These are phyloP conservation scores for Zasmidium angulare DNA, from an alignment of 2,329 filamentous ascomycete species.

Conservation along the genomic window DNA sequence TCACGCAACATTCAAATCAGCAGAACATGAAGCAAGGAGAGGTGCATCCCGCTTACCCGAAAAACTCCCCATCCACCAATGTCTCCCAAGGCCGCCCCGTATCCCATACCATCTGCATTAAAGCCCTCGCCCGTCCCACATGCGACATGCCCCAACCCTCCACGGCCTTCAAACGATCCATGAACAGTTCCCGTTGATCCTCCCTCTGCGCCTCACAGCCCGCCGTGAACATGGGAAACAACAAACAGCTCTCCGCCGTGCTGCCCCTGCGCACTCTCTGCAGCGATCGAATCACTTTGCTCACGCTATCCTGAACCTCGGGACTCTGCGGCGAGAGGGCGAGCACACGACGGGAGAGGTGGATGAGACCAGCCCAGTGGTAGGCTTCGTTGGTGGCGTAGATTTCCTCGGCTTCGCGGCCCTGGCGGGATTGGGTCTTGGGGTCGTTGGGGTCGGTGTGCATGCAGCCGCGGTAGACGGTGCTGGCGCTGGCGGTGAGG, in stretches of 20 bases:
- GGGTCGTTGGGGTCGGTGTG: constrained; percentile 42
- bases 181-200: constrained; percentile 58
- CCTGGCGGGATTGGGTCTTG: constrained; percentile 35
- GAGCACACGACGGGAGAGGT: constrained; percentile 72
- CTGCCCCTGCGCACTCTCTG: constrained; percentile 63
- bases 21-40: too few relatives aligned
- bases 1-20: too few relatives aligned
- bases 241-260: constrained; percentile 69
- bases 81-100: constrained; percentile 69
- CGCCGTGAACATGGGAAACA: constrained; percentile 82
- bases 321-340: constrained; percentile 58
- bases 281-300: constrained; percentile 63
- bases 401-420: constrained; percentile 63
- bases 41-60: constrained; percentile 51
- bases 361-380: constrained; percentile 75
- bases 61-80: constrained; percentile 65
- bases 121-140: constrained; percentile 58
- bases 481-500: constrained; percentile 55
- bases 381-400: constrained; percentile 74
- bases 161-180: constrained; percentile 65
- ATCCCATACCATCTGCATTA: constrained; percentile 71
- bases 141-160: constrained; percentile 77
- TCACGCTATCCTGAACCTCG: constrained; percentile 63
- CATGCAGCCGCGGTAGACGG: constrained; percentile 45
- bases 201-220: constrained; percentile 68